Evolutionary conservation across 73 alveolate species (phyloP).

Genomic region (Paramecium pentaurelia): DNA sequence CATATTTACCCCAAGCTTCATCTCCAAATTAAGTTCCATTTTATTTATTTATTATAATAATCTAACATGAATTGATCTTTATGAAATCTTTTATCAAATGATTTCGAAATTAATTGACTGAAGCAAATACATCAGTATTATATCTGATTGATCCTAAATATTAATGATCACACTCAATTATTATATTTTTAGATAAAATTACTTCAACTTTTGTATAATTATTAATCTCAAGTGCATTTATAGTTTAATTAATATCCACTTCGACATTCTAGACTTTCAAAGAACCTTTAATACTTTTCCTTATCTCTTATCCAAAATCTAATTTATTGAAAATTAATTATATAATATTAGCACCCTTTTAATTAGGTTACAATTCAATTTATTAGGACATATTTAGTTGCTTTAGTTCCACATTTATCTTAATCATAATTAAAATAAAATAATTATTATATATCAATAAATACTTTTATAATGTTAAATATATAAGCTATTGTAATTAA

Average conservation of each 20-base stretch:
- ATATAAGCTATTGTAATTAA: no score
- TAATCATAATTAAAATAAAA: not conserved
- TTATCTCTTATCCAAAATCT: not conserved
- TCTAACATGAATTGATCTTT: not conserved
- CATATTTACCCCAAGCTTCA: not conserved
- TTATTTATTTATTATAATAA: not conserved
- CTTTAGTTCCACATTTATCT: not conserved
- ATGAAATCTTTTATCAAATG: not conserved
- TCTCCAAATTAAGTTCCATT: not conserved
- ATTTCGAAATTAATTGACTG: not conserved
- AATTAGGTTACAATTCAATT: not conserved
- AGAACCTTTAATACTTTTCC: not conserved
- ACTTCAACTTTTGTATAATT: not conserved
- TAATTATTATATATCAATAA: no score
- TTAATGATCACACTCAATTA: not conserved
- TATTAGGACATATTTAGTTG: not conserved
- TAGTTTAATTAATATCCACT: not conserved
- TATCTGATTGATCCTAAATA: not conserved
- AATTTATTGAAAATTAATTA: not conserved
- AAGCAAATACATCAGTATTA: not conserved
- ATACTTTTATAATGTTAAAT: no score
- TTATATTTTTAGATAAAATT: not conserved
- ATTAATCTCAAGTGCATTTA: not conserved
- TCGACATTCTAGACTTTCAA: not conserved
- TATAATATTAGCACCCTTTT: not conserved